Evolutionary conservation across 2,329 filamentous ascomycete species (phyloP).

Genomic region (Colletotrichum shisoi): DNA sequence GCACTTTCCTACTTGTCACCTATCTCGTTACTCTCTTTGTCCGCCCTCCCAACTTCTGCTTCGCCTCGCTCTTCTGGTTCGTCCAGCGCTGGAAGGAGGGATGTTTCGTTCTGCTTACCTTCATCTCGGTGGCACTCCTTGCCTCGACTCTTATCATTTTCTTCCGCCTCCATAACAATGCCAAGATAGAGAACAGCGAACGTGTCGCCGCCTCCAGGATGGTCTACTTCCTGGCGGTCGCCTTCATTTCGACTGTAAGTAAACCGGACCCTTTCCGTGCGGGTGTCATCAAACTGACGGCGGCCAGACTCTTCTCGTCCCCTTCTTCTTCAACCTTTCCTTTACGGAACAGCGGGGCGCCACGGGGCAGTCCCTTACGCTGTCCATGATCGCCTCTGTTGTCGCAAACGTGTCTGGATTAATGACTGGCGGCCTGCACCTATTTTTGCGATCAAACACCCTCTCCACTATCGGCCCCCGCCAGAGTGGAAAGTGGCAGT

Average conservation of each 20-base stretch:
- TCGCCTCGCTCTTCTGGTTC: constrained; percentile 74
- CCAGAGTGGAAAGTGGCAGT: constrained; percentile 54
- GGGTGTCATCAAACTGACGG: constrained; percentile 44
- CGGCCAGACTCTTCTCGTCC: constrained; percentile 63
- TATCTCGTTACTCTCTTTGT: constrained; percentile 67
- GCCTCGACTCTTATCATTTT: constrained; percentile 63
- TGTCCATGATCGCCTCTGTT: constrained; percentile 71
- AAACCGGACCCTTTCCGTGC: not conserved
- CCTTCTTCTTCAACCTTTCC: constrained; percentile 68
- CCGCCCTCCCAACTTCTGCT: constrained; percentile 67
- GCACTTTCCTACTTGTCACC: constrained; percentile 61
- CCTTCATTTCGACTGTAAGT: constrained; percentile 65
- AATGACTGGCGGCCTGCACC: constrained; percentile 69
- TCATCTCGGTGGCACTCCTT: constrained; percentile 60
- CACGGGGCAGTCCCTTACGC: constrained; percentile 54
- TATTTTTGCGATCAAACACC: constrained; percentile 71
- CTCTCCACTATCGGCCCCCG: constrained; percentile 62
- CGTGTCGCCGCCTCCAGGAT: constrained; percentile 71
- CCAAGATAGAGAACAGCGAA: constrained; percentile 65
- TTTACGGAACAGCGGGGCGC: constrained; percentile 52
- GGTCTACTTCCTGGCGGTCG: constrained; percentile 71
- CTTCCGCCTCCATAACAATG: constrained; percentile 62
- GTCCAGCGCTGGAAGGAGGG: constrained; percentile 67
- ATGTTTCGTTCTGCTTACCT: constrained; percentile 62
- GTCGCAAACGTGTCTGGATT: constrained; percentile 72